These are phyloP conservation scores for Annulohypoxylon stygium DNA, from an alignment of 495 filamentous ascomycete genomes.

Conservation along the genomic window DNA sequence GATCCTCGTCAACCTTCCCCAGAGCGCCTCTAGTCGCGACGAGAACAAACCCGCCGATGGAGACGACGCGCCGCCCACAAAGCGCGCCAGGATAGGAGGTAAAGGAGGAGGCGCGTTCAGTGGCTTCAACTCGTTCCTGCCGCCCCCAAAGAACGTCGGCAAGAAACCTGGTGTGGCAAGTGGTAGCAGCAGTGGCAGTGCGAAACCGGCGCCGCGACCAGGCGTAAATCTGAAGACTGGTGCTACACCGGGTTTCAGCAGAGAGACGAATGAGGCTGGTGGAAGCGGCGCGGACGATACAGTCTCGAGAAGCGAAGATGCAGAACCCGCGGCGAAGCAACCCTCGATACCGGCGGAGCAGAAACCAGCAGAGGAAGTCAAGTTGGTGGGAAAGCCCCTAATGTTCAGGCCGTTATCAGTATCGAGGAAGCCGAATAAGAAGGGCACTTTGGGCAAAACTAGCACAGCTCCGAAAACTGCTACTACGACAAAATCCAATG, in stretches of 20 bases:
- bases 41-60: slow-evolving; percentile 44
- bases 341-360: slow-evolving; percentile 61
- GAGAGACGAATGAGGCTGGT: slow-evolving; percentile 58
- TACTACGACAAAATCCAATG: slow-evolving; percentile 27
- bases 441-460: slow-evolving; percentile 58
- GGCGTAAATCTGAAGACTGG: slow-evolving; percentile 83
- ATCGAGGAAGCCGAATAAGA: slow-evolving; percentile 75
- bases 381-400: slow-evolving; percentile 79
- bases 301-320: slow-evolving; percentile 21
- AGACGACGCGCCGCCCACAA: slow-evolving; percentile 72
- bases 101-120: slow-evolving; percentile 67
- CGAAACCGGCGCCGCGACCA: slow-evolving; percentile 53
- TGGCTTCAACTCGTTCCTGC: slow-evolving; percentile 88
- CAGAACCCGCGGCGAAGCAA: slow-evolving; percentile 48
- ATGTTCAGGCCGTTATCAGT: slow-evolving; percentile 93
- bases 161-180: slow-evolving; percentile 49
- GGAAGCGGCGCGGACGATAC: slow-evolving; percentile 41
- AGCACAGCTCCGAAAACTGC: not conserved
- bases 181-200: slow-evolving; percentile 54
- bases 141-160: slow-evolving; percentile 77
- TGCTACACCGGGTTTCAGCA: slow-evolving; percentile 80
- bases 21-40: slow-evolving; percentile 56
- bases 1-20: slow-evolving; percentile 81
- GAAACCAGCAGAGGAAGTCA: slow-evolving; percentile 69
- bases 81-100: slow-evolving; percentile 70